phyloP scores from a whole-genome alignment of 495 filamentous ascomycete species.

The Hypoxylon fragiforme region DNA sequence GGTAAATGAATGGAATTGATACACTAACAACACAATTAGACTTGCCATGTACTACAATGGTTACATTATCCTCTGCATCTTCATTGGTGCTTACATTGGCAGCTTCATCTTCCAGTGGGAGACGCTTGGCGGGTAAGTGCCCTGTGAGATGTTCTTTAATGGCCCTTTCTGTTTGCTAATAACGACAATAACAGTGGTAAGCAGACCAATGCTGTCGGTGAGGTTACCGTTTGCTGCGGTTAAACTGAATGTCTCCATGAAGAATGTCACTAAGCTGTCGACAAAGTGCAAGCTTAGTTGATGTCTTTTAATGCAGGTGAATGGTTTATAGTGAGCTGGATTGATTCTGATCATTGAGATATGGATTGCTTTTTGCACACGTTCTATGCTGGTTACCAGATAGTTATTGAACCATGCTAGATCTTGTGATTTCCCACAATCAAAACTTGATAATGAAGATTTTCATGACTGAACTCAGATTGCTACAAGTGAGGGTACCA shows the following conservation, averaged over 20 bases:
- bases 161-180: background rate
- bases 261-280: background rate
- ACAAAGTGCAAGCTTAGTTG: background rate
- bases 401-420: no score
- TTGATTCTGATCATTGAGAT: no score
- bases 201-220: slow-evolving; percentile 9
- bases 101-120: slow-evolving; percentile 64
- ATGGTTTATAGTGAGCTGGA: no score
- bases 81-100: slow-evolving; percentile 64
- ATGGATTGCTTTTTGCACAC: no score
- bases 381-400: no score
- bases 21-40: slow-evolving; percentile 1
- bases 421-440: no score
- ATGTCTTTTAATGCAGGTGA: background rate
- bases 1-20: background rate
- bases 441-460: no score
- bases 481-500: no score
- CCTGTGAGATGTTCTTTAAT: background rate
- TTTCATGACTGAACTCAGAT: no score
- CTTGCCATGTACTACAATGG: slow-evolving; percentile 64
- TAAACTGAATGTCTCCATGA: no score
- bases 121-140: slow-evolving; percentile 34
- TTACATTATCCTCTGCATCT: slow-evolving; percentile 63
- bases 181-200: slow-evolving; percentile 8
- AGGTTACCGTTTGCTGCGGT: slow-evolving; percentile 26